Evolutionary conservation across 208 protist species (phyloP), one percentile per base, ranked within the genome.

Genomic region (Vickermania spadyakhi): DNA sequence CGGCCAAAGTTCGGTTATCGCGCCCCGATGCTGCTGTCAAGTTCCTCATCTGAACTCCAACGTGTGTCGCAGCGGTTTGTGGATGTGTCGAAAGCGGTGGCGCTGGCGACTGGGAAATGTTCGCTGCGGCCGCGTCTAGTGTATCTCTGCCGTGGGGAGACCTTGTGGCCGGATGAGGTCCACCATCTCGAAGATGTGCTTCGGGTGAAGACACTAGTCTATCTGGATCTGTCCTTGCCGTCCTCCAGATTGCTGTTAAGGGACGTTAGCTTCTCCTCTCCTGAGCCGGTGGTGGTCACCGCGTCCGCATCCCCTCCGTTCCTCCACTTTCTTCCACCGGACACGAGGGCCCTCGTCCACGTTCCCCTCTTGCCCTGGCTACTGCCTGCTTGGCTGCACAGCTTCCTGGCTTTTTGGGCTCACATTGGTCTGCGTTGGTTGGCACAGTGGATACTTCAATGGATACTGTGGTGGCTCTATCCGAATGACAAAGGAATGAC

Each of bases 1-100:
- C 28, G 22, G 5, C 36, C 11, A 21, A 7, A 25, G 11, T 62
- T 62, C 41, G 58, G 58, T 25, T 62, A 62, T 25, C 28, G 41
- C 36, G 11, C 36, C 11, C 36, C 36, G 18, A 7, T 45, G 36
- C 36, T 45, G 11, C n/a, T n/a, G n/a, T n/a, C n/a, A n/a, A n/a
- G 11, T 18, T 7, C 7, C 36, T 18, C 36, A n/a, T 7, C 36
- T 7, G 36, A 45, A 18, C 11, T 18, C 11, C 7, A 45, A 18
- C 36, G 36, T 18, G 18, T 45, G 36, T n/a, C 36, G 36, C 36
- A 45, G 36, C 36, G 52, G 13, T 5, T 22, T 5, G n/a, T 56
- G 52, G 52, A 56, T 56, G 52, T 18, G 11, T 7, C 36, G 11
- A 7, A 45, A 18, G 18, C 36, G 11, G 11, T 7, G 7, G 36